phyloP scores from a whole-genome alignment of 495 filamentous ascomycete species.

The Penicillium atrosanguineum region DNA sequence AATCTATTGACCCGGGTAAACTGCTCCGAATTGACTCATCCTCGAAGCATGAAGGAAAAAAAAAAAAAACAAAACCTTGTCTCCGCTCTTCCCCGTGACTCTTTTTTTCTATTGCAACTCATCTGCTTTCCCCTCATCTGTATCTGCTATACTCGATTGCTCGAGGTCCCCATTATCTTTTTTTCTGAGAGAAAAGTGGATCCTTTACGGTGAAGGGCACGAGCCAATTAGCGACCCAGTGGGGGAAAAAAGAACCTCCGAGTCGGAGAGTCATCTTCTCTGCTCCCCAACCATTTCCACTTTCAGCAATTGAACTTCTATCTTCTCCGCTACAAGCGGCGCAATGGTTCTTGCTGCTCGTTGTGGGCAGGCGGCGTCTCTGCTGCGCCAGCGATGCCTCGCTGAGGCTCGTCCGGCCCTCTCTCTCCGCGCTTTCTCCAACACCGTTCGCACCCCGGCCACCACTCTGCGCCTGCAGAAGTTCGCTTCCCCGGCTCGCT shows the following conservation, averaged over 20 bases:
- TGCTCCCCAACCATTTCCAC: slow-evolving; percentile 10
- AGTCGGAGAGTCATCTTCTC: slow-evolving; percentile 23
- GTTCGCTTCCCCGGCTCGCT: slow-evolving; percentile 34
- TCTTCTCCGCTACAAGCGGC: slow-evolving; percentile 20
- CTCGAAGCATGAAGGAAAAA: slow-evolving; percentile 9
- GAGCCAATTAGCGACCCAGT: slow-evolving; percentile 26
- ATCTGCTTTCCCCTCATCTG: slow-evolving; percentile 3
- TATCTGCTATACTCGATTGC: slow-evolving; percentile 2
- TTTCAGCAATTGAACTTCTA: slow-evolving; percentile 26
- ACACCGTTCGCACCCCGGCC: slow-evolving; percentile 35
- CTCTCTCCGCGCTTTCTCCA: slow-evolving; percentile 42
- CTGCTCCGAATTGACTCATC: slow-evolving; percentile 19
- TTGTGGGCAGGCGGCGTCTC: slow-evolving; percentile 47
- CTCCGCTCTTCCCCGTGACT: slow-evolving; percentile 13
- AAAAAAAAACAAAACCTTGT: slow-evolving; percentile 3
- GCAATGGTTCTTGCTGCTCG: slow-evolving; percentile 53
- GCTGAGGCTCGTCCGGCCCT: slow-evolving; percentile 41
- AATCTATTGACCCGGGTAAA: neutral
- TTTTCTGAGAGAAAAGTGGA: slow-evolving; percentile 23
- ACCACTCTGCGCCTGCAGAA: slow-evolving; percentile 41
- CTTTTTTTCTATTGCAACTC: neutral
- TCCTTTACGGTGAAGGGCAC: slow-evolving; percentile 25
- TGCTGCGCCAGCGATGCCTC: slow-evolving; percentile 47
- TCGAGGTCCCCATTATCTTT: neutral
- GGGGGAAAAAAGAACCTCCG: slow-evolving; percentile 28